Conservation (phyloP, 2,329 filamentous ascomycete genomes). For the Colletotrichum sp. region DNA sequence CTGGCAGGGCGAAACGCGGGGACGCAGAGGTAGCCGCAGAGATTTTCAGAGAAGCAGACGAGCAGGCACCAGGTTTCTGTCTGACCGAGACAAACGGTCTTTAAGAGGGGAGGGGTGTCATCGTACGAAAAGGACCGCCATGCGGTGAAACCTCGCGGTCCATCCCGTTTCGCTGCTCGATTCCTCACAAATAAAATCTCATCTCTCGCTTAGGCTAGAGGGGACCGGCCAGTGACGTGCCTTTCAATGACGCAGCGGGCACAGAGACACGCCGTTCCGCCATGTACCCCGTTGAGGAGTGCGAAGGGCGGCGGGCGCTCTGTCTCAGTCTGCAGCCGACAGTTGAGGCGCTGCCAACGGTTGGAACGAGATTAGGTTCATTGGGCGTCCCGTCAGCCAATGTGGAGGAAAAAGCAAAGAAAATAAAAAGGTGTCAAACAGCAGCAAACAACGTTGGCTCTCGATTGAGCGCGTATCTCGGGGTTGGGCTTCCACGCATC, state of each 20-base stretch:
- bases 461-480: not conserved
- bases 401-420: not conserved
- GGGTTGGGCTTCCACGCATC: not conserved
- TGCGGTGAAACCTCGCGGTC: not conserved
- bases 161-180: not conserved
- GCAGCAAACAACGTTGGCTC: not conserved
- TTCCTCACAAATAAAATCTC: not conserved
- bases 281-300: not conserved
- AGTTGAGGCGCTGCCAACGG: slow-evolving; percentile 9
- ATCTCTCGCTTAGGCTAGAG: not conserved
- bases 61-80: not conserved
- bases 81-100: not conserved
- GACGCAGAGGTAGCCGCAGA: not conserved
- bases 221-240: not conserved
- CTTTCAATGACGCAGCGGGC: not conserved
- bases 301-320: not conserved
- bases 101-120: not conserved
- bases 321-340: slow-evolving; percentile 7
- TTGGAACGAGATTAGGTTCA: not conserved
- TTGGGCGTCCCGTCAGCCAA: not conserved
- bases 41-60: not conserved
- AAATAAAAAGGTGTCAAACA: no score
- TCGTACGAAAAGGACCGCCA: not conserved
- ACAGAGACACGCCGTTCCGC: not conserved
- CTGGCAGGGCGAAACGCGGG: not conserved